Conservation (phyloP, 2,329 filamentous ascomycete species). For the Colletotrichum viniferum region DNA sequence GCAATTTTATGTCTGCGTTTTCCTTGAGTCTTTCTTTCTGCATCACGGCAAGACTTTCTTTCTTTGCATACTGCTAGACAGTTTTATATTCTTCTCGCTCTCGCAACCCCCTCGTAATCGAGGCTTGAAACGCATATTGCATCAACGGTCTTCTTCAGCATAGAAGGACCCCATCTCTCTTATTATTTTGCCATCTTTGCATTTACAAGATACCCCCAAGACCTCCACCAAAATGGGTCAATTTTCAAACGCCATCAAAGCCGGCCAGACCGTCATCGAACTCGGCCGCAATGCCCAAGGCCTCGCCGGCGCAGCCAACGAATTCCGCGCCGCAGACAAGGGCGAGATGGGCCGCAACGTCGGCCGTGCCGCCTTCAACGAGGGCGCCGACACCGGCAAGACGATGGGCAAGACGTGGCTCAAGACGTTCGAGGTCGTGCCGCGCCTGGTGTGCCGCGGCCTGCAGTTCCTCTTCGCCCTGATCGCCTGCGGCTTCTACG, state of each 20-base stretch:
- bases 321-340: conserved; percentile 37
- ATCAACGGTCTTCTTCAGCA: accelerated
- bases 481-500: conserved; percentile 72
- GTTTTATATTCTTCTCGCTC: neutral
- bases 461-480: conserved; percentile 74
- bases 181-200: neutral
- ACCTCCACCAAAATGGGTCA: conserved; percentile 30
- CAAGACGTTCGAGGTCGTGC: conserved; percentile 49
- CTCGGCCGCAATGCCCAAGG: conserved; percentile 32
- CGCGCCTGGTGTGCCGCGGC: conserved; percentile 61
- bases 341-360: conserved; percentile 35
- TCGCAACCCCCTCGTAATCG: neutral
- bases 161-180: neutral
- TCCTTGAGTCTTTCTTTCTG: neutral
- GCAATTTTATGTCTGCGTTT: neutral
- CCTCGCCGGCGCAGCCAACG: conserved; percentile 29
- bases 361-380: conserved; percentile 35
- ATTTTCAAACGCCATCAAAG: conserved; percentile 32
- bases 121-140: neutral
- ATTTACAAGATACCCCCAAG: neutral
- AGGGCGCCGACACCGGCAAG: conserved; percentile 42
- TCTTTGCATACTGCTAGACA: neutral
- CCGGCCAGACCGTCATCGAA: conserved; percentile 37
- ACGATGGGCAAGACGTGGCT: conserved; percentile 48
- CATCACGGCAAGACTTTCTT: neutral